phyloP scores from a whole-genome alignment of 2,329 filamentous ascomycete species.

The Fusarium sambucinum region DNA sequence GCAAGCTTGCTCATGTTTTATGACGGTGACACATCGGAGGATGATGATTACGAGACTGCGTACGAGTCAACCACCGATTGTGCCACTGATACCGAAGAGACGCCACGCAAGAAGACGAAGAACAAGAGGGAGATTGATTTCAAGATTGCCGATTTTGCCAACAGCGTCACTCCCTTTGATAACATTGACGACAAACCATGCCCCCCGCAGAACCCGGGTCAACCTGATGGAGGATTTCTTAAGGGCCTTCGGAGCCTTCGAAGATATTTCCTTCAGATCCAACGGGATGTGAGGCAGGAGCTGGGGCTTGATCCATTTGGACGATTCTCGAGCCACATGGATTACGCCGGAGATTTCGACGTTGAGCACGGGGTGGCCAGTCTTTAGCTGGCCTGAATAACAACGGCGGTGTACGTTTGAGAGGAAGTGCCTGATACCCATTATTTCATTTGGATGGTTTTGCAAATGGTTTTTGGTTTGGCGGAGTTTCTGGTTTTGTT shows the following conservation, averaged over 20 bases:
- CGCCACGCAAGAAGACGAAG: slow-evolving; percentile 59
- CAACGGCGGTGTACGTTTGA: slow-evolving; percentile 20
- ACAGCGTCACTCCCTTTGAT: slow-evolving; percentile 92
- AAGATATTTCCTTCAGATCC: slow-evolving; percentile 88
- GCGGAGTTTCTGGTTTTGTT: slow-evolving; percentile 16
- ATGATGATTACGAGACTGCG: slow-evolving; percentile 63
- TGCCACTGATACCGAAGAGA: slow-evolving; percentile 69
- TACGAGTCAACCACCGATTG: slow-evolving; percentile 70
- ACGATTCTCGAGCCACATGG: slow-evolving; percentile 39
- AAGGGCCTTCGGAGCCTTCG: slow-evolving; percentile 83
- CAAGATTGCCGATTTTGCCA: slow-evolving; percentile 98
- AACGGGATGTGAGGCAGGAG: slow-evolving; percentile 76
- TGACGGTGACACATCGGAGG: slow-evolving; percentile 78
- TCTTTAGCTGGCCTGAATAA: slow-evolving; percentile 40
- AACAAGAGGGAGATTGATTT: slow-evolving; percentile 80
- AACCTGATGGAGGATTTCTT: slow-evolving; percentile 89
- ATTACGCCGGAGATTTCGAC: slow-evolving; percentile 44
- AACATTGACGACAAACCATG: slow-evolving; percentile 72
- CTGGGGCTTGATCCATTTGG: slow-evolving; percentile 60
- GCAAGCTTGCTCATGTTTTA: slow-evolving; percentile 96
- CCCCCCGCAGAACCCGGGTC: slow-evolving; percentile 82
- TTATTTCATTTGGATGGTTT: slow-evolving; percentile 22
- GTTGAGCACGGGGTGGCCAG: slow-evolving; percentile 53
- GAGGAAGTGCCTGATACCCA: slow-evolving; percentile 39
- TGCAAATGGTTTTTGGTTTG: slow-evolving; percentile 32